Evolutionary conservation across 1,284 basidiomycete species (phyloP), one percentile per base, ranked within the genome.

Genomic region (Puccinia coronata): DNA sequence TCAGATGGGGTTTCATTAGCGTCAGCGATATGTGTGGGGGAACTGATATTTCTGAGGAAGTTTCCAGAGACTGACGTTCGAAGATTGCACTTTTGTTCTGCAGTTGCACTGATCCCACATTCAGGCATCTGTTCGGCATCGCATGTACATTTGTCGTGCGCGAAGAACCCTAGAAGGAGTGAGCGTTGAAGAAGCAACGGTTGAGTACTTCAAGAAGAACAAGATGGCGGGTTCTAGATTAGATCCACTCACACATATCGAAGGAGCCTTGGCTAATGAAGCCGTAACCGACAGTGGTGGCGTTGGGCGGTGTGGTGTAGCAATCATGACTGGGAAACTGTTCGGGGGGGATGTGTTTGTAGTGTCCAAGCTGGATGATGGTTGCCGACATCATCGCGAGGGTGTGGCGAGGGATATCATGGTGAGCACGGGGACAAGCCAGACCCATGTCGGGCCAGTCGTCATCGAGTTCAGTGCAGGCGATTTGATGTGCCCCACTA

Each of bases 311-410:
- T 34, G 65, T 51, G 9, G 76, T 79, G 25, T 79, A 79, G 53
- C 76, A 79, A 39, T 79, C 49, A 20, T 79, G 31, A 18, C 65
- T 39, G 20, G 76, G 76, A 41, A 79, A 79, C 47, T 79, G 28
- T 1, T 65, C 28, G 25, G 18, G 28, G 36, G 47, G 43, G 16
- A 79, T 51, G 20, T 49, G 41, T 79, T 79, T 79, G 41, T 79
- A 79, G 43, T 70, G 61, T 25, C 76, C 76, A n/a, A 79, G 65
- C 55, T 79, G 76, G 31, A 79, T 67, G 59, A 79, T 55, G 25
- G 65, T 79, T 31, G 76, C 76, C n/a, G 76, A 79, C 76, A 79
- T 79, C 47, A 79, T 79, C 18, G 76, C 76, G 28, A 79, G 49
- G 12, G 76, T 79, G 28, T 79, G 76, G 28, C 76, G 76, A 36